phyloP scores from a whole-genome alignment of 352 stramenopile genomes.

The Phytophthora boehmeriae region DNA sequence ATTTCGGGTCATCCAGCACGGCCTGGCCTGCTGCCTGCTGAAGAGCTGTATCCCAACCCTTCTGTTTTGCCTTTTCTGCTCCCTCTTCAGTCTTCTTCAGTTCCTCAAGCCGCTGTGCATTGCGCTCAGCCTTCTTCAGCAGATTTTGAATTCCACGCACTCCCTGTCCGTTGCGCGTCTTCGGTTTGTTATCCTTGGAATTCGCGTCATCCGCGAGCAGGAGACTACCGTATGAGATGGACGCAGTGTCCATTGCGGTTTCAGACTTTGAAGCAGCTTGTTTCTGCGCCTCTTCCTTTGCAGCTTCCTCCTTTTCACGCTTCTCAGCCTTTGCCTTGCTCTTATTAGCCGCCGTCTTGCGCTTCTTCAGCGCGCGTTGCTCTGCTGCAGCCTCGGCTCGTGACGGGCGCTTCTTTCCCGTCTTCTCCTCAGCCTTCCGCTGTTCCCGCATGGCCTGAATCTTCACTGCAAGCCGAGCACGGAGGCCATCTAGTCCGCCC shows the following conservation, averaged over 20 bases:
- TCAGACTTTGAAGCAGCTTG: slow-evolving; percentile 20
- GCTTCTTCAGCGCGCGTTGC: slow-evolving; percentile 40
- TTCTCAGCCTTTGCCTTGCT: slow-evolving; percentile 52
- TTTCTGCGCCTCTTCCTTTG: slow-evolving; percentile 14
- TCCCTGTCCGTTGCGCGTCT: slow-evolving; percentile 77
- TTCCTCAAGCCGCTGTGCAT: slow-evolving; percentile 76
- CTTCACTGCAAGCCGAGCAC: slow-evolving; percentile 69
- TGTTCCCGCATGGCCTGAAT: slow-evolving; percentile 77
- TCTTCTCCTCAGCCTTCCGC: slow-evolving; percentile 71
- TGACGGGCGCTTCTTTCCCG: slow-evolving; percentile 55
- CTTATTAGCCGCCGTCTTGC: slow-evolving; percentile 59
- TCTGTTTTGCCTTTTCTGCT: slow-evolving; percentile 62
- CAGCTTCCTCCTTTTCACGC: slow-evolving; percentile 44
- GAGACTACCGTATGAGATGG: slow-evolving; percentile 83
- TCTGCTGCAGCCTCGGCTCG: slow-evolving; percentile 30
- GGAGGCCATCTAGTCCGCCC: slow-evolving; percentile 61
- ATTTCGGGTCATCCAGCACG: slow-evolving; percentile 78
- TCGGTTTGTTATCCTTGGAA: slow-evolving; percentile 53
- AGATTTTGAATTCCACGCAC: slow-evolving; percentile 79
- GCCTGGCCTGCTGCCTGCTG: slow-evolving; percentile 72
- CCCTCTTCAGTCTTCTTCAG: slow-evolving; percentile 83
- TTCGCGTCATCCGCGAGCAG: slow-evolving; percentile 61
- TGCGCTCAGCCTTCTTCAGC: slow-evolving; percentile 81
- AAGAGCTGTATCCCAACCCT: slow-evolving; percentile 76
- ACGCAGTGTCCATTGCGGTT: slow-evolving; percentile 24